Evolutionary conservation across 169 alveolate species (phyloP).

Genomic region (Cryptosporidium xiaoi): DNA sequence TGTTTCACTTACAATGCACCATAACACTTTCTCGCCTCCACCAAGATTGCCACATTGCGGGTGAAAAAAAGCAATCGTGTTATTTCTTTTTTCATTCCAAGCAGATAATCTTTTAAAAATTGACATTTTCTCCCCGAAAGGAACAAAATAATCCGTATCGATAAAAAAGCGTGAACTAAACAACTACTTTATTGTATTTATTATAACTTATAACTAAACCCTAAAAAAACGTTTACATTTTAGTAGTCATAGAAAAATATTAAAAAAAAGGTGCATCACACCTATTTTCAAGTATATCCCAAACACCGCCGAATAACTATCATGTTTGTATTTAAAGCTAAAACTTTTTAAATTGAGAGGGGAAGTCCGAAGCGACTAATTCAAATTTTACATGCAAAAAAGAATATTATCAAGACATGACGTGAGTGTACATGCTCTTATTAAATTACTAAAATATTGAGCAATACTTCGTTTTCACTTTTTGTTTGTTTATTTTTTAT

Average conservation of each 20-base stretch:
- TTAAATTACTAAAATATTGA: conserved; percentile 1
- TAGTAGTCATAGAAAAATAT: too few species aligned
- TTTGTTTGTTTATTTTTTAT: neutral
- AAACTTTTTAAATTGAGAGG: too few species aligned
- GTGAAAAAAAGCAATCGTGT: conserved; percentile 71
- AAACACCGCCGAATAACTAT: too few species aligned
- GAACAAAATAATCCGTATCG: neutral
- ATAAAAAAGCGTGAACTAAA: neutral
- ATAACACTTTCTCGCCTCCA: conserved; percentile 77
- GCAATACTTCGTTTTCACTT: too few species aligned
- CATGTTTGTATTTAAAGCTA: too few species aligned
- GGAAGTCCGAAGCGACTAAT: too few species aligned
- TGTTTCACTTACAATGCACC: conserved; percentile 62
- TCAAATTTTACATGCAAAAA: too few species aligned
- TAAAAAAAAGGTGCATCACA: too few species aligned
- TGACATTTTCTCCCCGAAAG: neutral
- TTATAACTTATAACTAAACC: too few species aligned
- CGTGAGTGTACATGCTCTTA: conserved; percentile 50
- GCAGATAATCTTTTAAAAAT: neutral
- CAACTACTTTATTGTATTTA: neutral
- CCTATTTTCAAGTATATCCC: too few species aligned
- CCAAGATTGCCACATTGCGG: conserved; percentile 74
- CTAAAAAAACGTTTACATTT: too few species aligned
- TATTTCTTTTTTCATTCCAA: conserved; percentile 38
- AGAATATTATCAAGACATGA: conserved; percentile 11